A percentile compares a stretch with the other conserved stretches of the same genome.
These are phyloP conservation scores for Chaetoceros muelleri DNA, from an alignment of 108 stramenopile species.

Conservation along the genomic window DNA sequence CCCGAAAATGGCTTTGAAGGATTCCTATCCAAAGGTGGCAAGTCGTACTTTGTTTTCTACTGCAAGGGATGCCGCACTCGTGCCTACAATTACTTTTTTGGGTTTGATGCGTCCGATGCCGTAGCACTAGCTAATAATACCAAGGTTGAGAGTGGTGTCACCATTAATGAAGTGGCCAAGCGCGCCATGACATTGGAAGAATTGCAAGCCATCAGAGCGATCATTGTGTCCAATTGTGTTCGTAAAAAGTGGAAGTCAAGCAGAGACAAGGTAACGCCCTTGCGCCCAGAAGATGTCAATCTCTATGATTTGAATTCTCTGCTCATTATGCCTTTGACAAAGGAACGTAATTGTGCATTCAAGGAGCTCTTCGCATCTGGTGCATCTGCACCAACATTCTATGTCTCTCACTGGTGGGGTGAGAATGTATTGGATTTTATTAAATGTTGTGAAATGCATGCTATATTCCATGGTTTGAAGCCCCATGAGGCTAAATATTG, in stretches of 20 bases:
- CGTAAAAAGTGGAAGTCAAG: not conserved
- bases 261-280: not conserved
- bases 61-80: not conserved
- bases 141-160: not conserved
- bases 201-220: not conserved
- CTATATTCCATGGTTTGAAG: not conserved
- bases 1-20: not conserved
- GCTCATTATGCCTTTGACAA: not conserved
- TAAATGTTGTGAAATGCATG: conserved; percentile 1
- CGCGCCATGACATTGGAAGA: not conserved
- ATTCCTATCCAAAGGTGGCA: not conserved
- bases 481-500: not conserved
- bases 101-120: not conserved
- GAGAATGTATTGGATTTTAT: not conserved
- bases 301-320: not conserved
- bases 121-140: not conserved
- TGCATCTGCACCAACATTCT: not conserved
- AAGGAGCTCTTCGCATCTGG: not conserved
- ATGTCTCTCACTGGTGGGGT: conserved; percentile 2
- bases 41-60: not conserved
- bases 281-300: not conserved
- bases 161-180: not conserved
- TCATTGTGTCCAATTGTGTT: not conserved
- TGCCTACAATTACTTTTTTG: not conserved
- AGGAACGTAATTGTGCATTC: not conserved